These are phyloP conservation scores for Fomitopsis palustris DNA, from an alignment of 1,284 basidiomycete species.

Conservation along the genomic window DNA sequence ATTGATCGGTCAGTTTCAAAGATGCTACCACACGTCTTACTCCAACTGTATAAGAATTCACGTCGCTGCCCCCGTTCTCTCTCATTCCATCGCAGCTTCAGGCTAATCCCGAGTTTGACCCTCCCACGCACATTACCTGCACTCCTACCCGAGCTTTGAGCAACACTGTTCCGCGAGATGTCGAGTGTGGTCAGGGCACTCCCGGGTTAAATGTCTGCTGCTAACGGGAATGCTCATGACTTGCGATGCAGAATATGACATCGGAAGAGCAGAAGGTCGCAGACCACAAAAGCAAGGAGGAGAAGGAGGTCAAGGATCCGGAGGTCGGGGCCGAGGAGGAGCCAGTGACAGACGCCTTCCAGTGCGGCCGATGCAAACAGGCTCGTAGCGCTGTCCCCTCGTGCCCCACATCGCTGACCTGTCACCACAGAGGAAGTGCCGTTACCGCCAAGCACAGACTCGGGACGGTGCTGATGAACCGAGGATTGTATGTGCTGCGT, in stretches of 20 bases:
- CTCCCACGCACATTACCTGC: no score
- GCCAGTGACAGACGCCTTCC: slow-evolving; percentile 97
- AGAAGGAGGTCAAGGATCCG: slow-evolving; percentile 92
- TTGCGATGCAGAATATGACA: slow-evolving; percentile 79
- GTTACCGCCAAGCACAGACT: slow-evolving; percentile 93
- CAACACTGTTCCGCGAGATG: slow-evolving; percentile 84
- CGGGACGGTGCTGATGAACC: slow-evolving; percentile 94
- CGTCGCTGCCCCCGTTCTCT: no score
- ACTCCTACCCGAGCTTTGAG: no score
- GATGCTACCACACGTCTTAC: no score
- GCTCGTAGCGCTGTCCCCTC: slow-evolving; percentile 25
- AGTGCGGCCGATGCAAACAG: slow-evolving; percentile 92
- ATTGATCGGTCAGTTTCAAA: no score
- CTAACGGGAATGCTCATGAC: neutral
- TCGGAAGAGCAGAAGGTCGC: slow-evolving; percentile 86
- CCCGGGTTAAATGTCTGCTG: no score
- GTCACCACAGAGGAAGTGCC: slow-evolving; percentile 68
- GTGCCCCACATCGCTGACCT: neutral
- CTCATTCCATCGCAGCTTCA: no score
- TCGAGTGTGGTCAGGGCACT: slow-evolving; percentile 58
- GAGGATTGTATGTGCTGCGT: slow-evolving; percentile 73
- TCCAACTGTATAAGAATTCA: no score
- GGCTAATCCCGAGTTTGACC: no score
- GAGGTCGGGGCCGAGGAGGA: slow-evolving; percentile 88
- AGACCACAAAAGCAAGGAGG: slow-evolving; percentile 79